A percentile compares a stretch with the other conserved stretches of the same genome.
These are phyloP conservation scores for Alternaria sp. DNA, from an alignment of 2,329 filamentous ascomycete genomes.

Conservation along the genomic window DNA sequence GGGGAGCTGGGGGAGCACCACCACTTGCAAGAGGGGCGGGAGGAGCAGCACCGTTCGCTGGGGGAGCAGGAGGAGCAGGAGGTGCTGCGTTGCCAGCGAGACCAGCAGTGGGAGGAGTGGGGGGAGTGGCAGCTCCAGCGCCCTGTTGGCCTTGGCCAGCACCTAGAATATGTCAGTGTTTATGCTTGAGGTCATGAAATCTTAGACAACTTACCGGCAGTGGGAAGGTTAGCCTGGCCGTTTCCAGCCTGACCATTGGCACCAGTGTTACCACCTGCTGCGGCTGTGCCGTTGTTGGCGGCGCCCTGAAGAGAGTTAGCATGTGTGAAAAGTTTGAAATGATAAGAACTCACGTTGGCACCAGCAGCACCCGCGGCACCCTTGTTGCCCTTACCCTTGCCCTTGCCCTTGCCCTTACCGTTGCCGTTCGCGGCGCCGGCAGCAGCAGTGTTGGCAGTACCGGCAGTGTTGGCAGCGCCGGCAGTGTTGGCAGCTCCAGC, in stretches of 20 bases:
- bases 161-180: neutral
- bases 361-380: neutral
- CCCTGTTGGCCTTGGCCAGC: neutral
- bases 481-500: slow-evolving; percentile 9
- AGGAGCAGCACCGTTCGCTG: neutral
- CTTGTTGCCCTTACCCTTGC: too few species aligned
- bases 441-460: neutral
- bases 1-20: too few species aligned
- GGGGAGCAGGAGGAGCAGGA: neutral
- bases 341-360: neutral
- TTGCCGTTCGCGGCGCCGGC: neutral
- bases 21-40: too few species aligned
- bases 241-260: neutral
- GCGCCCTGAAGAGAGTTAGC: neutral
- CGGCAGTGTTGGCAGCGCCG: slow-evolving; percentile 9
- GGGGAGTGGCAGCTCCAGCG: neutral
- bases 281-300: slow-evolving; percentile 12
- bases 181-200: fast-evolving
- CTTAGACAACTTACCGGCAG: neutral
- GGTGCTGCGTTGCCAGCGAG: neutral
- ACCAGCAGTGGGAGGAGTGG: slow-evolving; percentile 1
- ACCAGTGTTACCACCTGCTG: neutral
- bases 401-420: too few species aligned
- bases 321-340: neutral
- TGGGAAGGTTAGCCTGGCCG: neutral